Evolutionary conservation across 2,329 filamentous ascomycete species (phyloP).

Genomic region (Rugonectria rugulosa): DNA sequence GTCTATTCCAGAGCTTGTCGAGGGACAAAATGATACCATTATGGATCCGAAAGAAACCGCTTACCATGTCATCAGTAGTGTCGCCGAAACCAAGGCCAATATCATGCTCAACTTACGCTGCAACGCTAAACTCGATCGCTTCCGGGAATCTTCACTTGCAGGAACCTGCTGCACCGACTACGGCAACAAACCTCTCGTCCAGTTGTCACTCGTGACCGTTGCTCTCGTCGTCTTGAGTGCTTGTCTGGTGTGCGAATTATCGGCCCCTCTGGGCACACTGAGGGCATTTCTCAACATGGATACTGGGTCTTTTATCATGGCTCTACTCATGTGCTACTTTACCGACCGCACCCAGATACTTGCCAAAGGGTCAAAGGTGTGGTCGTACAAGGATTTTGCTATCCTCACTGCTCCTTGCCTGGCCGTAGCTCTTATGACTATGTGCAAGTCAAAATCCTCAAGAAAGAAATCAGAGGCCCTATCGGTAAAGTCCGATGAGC

Average conservation of each 20-base stretch:
- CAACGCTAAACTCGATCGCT: conserved; percentile 44
- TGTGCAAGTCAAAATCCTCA: conserved; percentile 25
- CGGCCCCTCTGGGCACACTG: conserved; percentile 21
- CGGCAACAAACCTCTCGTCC: conserved; percentile 33
- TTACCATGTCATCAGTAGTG: conserved; percentile 18
- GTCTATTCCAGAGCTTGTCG: conserved; percentile 28
- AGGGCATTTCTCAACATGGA: conserved; percentile 31
- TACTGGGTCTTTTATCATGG: conserved; percentile 34
- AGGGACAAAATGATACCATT: conserved; percentile 25
- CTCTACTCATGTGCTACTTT: conserved; percentile 38
- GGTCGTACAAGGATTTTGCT: conserved; percentile 28
- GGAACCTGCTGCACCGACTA: conserved; percentile 62
- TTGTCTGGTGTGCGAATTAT: conserved; percentile 24
- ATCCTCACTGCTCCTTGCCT: conserved; percentile 27
- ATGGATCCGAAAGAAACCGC: conserved; percentile 29
- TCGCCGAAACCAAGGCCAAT: conserved; percentile 43
- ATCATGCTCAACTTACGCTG: conserved; percentile 63
- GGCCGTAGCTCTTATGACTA: conserved; percentile 26
- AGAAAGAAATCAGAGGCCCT: too few relatives aligned
- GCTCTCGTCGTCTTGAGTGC: conserved; percentile 28
- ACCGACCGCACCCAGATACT: conserved; percentile 41
- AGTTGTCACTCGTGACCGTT: conserved; percentile 31
- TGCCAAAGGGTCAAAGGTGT: conserved; percentile 39
- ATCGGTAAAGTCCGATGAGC: conserved; percentile 1
- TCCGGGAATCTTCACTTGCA: too few relatives aligned